A percentile compares a stretch with the other conserved stretches of the same genome.
These are phyloP conservation scores for Hawksworthiomyces lignivorus DNA, from an alignment of 2,329 filamentous ascomycete genomes.

Conservation along the genomic window DNA sequence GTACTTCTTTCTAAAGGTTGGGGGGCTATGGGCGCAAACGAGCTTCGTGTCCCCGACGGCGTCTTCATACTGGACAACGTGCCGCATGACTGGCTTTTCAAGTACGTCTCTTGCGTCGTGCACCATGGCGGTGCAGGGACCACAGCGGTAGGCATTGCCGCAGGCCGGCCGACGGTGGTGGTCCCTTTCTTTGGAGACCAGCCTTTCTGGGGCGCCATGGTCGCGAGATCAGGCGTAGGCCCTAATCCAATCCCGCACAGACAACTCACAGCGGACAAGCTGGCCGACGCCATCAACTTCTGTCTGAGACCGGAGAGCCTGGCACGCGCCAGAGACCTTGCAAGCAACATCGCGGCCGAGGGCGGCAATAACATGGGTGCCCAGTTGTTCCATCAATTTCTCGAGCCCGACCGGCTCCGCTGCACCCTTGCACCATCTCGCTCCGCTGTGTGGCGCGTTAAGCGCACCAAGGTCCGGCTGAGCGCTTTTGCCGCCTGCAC, in stretches of 20 bases:
- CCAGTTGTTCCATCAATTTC: constrained; percentile 60
- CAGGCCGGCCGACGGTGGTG: constrained; percentile 73
- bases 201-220: constrained; percentile 75
- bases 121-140: constrained; percentile 89
- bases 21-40: constrained; percentile 73
- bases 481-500: constrained; percentile 68
- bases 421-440: constrained; percentile 63
- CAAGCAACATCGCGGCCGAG: constrained; percentile 58
- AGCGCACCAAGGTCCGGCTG: constrained; percentile 56
- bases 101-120: constrained; percentile 70
- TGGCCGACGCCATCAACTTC: constrained; percentile 53
- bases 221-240: constrained; percentile 63
- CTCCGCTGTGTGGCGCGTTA: constrained; percentile 68
- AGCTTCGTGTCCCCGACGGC: constrained; percentile 57
- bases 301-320: constrained; percentile 44
- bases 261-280: constrained; percentile 55
- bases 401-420: constrained; percentile 57
- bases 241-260: constrained; percentile 63
- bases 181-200: constrained; percentile 85
- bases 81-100: constrained; percentile 84
- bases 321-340: constrained; percentile 49
- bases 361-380: constrained; percentile 50
- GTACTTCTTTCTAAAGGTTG: constrained; percentile 82
- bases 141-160: constrained; percentile 71
- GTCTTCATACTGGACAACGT: constrained; percentile 80